These are phyloP conservation scores for Phytopythium sindhum DNA, from an alignment of 352 stramenopile genomes.

Conservation along the genomic window DNA sequence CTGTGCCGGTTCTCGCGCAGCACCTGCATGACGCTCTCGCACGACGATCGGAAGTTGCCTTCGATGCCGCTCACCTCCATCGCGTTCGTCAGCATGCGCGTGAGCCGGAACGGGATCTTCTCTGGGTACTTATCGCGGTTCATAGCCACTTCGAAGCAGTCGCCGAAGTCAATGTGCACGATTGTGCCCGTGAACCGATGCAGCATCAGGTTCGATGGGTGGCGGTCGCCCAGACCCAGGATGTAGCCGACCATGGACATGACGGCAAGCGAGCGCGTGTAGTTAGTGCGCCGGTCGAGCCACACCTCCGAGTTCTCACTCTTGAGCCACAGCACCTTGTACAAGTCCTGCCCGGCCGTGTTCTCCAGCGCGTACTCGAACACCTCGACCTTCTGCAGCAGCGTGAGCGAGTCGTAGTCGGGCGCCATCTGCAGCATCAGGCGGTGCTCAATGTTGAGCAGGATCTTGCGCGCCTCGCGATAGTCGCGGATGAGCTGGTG, in stretches of 20 bases:
- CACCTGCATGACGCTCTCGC: slow-evolving; percentile 97
- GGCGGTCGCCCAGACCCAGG: slow-evolving; percentile 97
- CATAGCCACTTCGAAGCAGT: slow-evolving; percentile 99
- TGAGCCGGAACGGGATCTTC: slow-evolving; percentile 99
- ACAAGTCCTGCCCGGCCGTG: slow-evolving; percentile 95
- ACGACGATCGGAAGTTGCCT: slow-evolving; percentile 97
- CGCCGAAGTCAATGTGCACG: slow-evolving; percentile 97
- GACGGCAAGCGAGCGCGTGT: slow-evolving; percentile 95
- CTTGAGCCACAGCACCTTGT: slow-evolving; percentile 96
- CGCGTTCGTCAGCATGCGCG: slow-evolving; percentile 97
- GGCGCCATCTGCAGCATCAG: slow-evolving; percentile 86
- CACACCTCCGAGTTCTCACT: slow-evolving; percentile 98
- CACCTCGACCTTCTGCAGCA: slow-evolving; percentile 99
- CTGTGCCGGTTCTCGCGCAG: slow-evolving; percentile 97
- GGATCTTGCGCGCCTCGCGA: slow-evolving; percentile 86
- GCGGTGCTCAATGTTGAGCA: slow-evolving; percentile 94
- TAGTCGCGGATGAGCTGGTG: slow-evolving; percentile 97
- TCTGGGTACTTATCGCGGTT: slow-evolving; percentile 99
- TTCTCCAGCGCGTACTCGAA: slow-evolving; percentile 94
- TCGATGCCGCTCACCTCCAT: slow-evolving; percentile 99
- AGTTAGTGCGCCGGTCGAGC: slow-evolving; percentile 97
- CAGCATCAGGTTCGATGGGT: slow-evolving; percentile 99
- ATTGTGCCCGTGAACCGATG: slow-evolving; percentile 96
- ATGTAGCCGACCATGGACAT: slow-evolving; percentile 99
- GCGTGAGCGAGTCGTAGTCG: slow-evolving; percentile 95